A percentile compares a stretch with the other conserved stretches of the same genome.
Conservation (phyloP, 108 stramenopile species). For the Mediolabrus comicus region DNA sequence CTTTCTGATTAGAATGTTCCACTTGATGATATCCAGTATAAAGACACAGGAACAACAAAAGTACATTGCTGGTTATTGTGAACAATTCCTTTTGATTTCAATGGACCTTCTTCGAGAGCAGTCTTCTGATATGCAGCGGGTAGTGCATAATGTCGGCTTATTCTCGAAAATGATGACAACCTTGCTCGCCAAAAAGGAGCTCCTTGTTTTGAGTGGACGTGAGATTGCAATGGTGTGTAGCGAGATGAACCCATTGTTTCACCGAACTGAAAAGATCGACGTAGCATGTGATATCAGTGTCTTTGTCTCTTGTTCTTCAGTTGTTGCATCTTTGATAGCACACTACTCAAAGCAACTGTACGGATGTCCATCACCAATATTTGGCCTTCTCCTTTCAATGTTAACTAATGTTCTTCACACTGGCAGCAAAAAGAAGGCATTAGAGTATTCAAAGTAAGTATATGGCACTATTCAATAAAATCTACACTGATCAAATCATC, state of each 20-base stretch:
- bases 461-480: too few species aligned
- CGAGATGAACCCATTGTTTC: constrained; percentile 36
- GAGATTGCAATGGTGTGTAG: constrained; percentile 61
- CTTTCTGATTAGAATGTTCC: constrained; percentile 22
- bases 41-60: constrained; percentile 35
- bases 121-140: not conserved
- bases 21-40: constrained; percentile 25
- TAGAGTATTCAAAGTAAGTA: constrained; percentile 36
- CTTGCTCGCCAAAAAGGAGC: constrained; percentile 53
- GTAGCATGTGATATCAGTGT: constrained; percentile 17
- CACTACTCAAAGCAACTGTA: constrained; percentile 76
- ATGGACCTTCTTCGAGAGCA: constrained; percentile 19
- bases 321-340: constrained; percentile 60
- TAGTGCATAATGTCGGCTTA: constrained; percentile 5
- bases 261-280: constrained; percentile 6
- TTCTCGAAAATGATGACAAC: constrained; percentile 37
- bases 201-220: constrained; percentile 52
- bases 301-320: constrained; percentile 48
- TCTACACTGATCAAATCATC: too few species aligned
- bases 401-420: constrained; percentile 35
- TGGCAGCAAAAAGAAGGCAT: constrained; percentile 17
- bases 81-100: constrained; percentile 20
- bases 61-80: constrained; percentile 14
- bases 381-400: constrained; percentile 41
- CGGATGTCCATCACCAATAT: constrained; percentile 59